Evolutionary conservation across 331 rosid species (phyloP).

Genomic region (Quercus lobata): DNA sequence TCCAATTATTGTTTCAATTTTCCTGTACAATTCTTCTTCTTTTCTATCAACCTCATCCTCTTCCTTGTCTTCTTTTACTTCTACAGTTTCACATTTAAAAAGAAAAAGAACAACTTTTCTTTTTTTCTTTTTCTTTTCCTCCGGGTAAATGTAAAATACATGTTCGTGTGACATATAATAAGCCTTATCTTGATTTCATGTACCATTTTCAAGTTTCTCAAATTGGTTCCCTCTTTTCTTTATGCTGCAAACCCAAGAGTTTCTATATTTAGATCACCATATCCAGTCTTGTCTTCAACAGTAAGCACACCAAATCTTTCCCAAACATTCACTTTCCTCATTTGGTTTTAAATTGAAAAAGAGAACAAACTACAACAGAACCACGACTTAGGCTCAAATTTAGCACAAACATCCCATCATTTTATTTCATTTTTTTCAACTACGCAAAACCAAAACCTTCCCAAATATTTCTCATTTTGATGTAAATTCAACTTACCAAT

Average conservation of each 20-base stretch:
- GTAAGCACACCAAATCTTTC: slow-evolving; percentile 36
- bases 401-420: slow-evolving; percentile 26
- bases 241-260: slow-evolving; percentile 11
- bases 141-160: not conserved
- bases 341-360: slow-evolving; percentile 38
- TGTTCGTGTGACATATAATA: not conserved
- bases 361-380: slow-evolving; percentile 22
- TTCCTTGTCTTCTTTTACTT: no score
- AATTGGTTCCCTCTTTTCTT: slow-evolving; percentile 24
- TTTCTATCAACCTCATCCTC: no score
- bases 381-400: slow-evolving; percentile 3
- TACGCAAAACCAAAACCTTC: not conserved
- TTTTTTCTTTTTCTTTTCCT: not conserved
- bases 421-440: not conserved
- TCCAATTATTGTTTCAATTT: not conserved
- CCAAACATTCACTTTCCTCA: slow-evolving; percentile 63
- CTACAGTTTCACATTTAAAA: no score
- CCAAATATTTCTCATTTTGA: not conserved
- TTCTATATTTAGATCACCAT: slow-evolving; percentile 50
- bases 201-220: slow-evolving; percentile 27
- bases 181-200: slow-evolving; percentile 35
- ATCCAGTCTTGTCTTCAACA: slow-evolving; percentile 54
- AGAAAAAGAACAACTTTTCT: not conserved
- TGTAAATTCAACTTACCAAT: not conserved
- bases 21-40: not conserved